Conservation (phyloP, 116 monocot species). For the Trichopus zeylanicus region DNA sequence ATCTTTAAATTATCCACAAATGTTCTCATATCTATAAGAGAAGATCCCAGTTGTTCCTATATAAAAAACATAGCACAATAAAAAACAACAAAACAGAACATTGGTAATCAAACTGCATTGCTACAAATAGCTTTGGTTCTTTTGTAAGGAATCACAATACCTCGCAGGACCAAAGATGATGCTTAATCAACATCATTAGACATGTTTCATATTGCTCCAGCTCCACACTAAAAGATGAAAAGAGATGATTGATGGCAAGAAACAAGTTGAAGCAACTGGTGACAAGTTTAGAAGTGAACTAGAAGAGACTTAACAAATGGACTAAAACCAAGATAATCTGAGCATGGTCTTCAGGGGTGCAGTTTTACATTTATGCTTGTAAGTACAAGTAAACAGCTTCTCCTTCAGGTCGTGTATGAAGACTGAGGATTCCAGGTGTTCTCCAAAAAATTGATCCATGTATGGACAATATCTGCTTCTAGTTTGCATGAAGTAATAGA, state of each 20-base stretch:
- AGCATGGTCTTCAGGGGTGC: not conserved
- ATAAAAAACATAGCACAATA: constrained; percentile 7
- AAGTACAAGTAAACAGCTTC: constrained; percentile 20
- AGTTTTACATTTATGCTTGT: not conserved
- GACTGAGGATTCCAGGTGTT: constrained; percentile 75
- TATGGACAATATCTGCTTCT: constrained; percentile 58
- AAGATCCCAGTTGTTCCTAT: constrained; percentile 47
- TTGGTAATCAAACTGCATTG: not conserved
- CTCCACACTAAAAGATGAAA: constrained; percentile 44
- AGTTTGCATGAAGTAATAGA: constrained; percentile 76
- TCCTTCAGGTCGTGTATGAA: constrained; percentile 44
- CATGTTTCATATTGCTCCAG: constrained; percentile 59
- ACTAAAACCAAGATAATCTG: not conserved
- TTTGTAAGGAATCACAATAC: constrained; percentile 20
- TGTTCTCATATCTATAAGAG: constrained; percentile 34
- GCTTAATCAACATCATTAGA: constrained; percentile 56
- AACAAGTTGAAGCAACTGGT: not conserved
- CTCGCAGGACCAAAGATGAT: constrained; percentile 67
- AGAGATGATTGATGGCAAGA: constrained; percentile 1
- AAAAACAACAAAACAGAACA: constrained; percentile 3
- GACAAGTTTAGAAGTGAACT: too few relatives aligned
- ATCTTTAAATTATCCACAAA: constrained; percentile 67
- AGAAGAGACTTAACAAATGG: not conserved
- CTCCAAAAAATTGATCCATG: constrained; percentile 90
- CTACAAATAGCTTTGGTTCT: not conserved